Conservation (phyloP, 257 asterid genomes). For the Nicotiana otophora region DNA sequence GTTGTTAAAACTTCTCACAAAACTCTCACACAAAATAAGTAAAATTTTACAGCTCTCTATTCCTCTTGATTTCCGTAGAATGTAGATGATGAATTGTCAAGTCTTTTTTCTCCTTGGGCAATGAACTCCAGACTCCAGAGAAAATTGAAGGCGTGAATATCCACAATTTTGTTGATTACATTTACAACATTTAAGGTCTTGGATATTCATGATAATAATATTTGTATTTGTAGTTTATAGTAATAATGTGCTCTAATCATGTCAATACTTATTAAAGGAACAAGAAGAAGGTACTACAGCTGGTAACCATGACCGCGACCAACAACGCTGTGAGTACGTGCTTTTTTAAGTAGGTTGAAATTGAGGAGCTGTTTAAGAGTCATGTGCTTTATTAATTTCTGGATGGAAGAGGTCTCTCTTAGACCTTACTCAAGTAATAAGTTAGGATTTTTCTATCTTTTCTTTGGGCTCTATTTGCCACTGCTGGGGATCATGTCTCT, state of each 20-base stretch:
- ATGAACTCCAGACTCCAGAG: background rate
- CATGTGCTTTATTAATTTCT: background rate
- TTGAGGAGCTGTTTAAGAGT: background rate
- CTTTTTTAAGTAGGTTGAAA: background rate
- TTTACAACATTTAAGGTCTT: background rate
- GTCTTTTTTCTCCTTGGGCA: background rate
- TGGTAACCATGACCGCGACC: background rate
- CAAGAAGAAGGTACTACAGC: background rate
- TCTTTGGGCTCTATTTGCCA: background rate
- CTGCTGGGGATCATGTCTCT: background rate
- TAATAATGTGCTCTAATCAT: background rate
- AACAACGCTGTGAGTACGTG: background rate
- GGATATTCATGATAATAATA: background rate
- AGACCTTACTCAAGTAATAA: background rate
- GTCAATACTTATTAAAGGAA: background rate
- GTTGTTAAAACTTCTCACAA: background rate
- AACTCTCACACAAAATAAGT: background rate
- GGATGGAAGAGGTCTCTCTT: background rate
- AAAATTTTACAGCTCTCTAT: background rate
- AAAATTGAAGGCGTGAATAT: background rate
- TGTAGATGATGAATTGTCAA: background rate
- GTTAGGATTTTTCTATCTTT: background rate
- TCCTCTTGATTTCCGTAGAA: background rate
- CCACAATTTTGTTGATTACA: background rate
- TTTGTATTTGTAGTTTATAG: background rate